Evolutionary conservation across 148 eudicot species (phyloP).

Genomic region (Talinum fruticosum): DNA sequence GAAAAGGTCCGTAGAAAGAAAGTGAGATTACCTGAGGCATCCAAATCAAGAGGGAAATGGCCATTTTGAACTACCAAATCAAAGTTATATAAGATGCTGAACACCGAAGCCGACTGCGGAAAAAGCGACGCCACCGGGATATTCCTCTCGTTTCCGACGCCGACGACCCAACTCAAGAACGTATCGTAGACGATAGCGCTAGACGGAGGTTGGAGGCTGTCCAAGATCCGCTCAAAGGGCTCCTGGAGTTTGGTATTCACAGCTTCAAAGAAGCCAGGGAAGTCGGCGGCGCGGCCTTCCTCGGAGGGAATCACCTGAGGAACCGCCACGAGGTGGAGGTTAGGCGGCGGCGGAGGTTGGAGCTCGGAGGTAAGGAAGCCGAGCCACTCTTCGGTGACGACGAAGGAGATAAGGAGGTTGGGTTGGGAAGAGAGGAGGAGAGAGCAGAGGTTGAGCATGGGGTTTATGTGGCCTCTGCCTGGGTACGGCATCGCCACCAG

Average conservation of each 20-base stretch:
- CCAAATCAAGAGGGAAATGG: constrained; percentile 32
- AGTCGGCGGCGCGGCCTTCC: constrained; percentile 40
- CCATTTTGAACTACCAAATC: constrained; percentile 38
- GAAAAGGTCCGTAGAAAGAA: neutral
- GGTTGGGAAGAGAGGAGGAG: constrained; percentile 22
- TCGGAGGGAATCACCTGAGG: constrained; percentile 67
- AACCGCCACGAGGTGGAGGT: constrained; percentile 37
- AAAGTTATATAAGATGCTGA: constrained; percentile 30
- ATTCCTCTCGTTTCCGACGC: constrained; percentile 35
- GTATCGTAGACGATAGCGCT: constrained; percentile 41
- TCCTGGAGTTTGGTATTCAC: constrained; percentile 36
- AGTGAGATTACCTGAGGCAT: constrained; percentile 33
- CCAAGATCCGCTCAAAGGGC: constrained; percentile 51
- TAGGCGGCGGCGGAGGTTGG: constrained; percentile 20
- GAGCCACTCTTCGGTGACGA: constrained; percentile 46
- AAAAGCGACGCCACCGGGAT: constrained; percentile 51
- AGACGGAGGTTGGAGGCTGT: constrained; percentile 35
- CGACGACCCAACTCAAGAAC: constrained; percentile 39
- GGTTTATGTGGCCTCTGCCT: constrained; percentile 67
- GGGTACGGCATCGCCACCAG: constrained; percentile 64
- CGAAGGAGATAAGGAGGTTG: constrained; percentile 18
- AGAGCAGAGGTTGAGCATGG: constrained; percentile 63
- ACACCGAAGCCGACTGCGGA: constrained; percentile 45
- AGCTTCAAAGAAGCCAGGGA: constrained; percentile 37
- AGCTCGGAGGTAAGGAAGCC: constrained; percentile 40